These are phyloP conservation scores for Penicillium oxalicum DNA, from an alignment of 2,329 filamentous ascomycete genomes.

Conservation along the genomic window DNA sequence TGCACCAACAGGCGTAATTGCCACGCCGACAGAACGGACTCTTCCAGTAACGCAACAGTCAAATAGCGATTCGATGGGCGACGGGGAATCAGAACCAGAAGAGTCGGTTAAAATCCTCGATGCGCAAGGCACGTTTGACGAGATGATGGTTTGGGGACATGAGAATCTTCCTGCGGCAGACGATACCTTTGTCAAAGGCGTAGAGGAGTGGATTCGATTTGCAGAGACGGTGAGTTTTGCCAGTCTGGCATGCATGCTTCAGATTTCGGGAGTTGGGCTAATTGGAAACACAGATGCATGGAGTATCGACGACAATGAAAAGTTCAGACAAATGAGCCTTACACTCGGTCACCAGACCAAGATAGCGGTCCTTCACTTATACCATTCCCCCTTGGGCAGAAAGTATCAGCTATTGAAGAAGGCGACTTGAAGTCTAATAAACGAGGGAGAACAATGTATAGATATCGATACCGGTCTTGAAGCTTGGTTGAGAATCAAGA, in stretches of 20 bases:
- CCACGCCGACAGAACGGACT: slow-evolving; percentile 43
- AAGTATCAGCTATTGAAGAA: no score
- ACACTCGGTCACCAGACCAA: no score
- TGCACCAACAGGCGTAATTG: slow-evolving; percentile 50
- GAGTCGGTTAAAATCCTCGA: slow-evolving; percentile 55
- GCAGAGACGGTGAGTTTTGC: slow-evolving; percentile 56
- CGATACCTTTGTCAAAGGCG: slow-evolving; percentile 66
- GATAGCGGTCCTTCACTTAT: no score
- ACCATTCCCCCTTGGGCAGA: no score
- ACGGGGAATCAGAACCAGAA: slow-evolving; percentile 42
- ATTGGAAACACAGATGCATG: no score
- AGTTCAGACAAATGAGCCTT: no score
- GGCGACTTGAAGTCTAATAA: no score
- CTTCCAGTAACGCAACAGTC: slow-evolving; percentile 24
- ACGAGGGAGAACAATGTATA: no score
- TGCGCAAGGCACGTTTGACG: slow-evolving; percentile 62
- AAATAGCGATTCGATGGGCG: slow-evolving; percentile 37
- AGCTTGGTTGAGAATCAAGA: no score
- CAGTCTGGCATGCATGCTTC: background rate
- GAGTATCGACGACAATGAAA: no score
- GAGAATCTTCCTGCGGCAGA: slow-evolving; percentile 58
- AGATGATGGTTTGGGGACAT: slow-evolving; percentile 79
- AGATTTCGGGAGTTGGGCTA: no score
- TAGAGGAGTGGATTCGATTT: slow-evolving; percentile 75
- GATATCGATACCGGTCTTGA: no score